Base-by-base conservation (phyloP, 305 asterid species). In the Caryopteris hybrid region DNA sequence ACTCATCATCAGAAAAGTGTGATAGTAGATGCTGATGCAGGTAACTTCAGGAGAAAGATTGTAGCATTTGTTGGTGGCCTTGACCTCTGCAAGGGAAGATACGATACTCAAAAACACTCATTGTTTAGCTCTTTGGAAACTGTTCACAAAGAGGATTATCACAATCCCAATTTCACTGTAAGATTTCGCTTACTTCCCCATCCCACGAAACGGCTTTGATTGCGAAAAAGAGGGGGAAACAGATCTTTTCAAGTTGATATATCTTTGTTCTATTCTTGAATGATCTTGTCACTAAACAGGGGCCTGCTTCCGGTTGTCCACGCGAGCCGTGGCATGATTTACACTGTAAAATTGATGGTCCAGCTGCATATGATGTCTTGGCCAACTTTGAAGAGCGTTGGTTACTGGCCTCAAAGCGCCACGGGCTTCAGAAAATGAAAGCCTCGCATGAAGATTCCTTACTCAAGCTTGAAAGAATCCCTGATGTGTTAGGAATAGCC, bases 1-100 rank as follows among this genome's bases (percentile, higher is more conserved):
- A 91, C 99, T 45, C 99, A 93, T 79, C 99, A 93, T 78, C 99
- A 93, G 79, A 93, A 93, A 78, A 87, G 94, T 50, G 97, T 93
- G 60, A 93, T 91, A 55, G 86, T 93, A 58, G 99, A 93, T 82
- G 91, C 88, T 13, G 95, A 91, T 82, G 96, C 90, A 1, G 90
- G 96, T 41, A 78, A 82, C 25, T 71, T 55, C 66, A 74, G 78
- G 80, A 87, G 97, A 76, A 87, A 82, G 76, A 80, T 93, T 60
- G 46, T 82, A 51, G 84, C 96, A 33, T 93, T 91, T 74, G 85
- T 93, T 73, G 99, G 99, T 18, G 99, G 99, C 18, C 95, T 93
- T 68, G 99, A 93, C 77, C 87, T 93, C 22, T 87, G 96, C 78
- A 82, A 66, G 29, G 99, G 99, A 51, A 82, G 99, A 85, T 93